Base-by-base conservation (phyloP, 1,284 basidiomycete species). In the Lentinus polychrous region DNA sequence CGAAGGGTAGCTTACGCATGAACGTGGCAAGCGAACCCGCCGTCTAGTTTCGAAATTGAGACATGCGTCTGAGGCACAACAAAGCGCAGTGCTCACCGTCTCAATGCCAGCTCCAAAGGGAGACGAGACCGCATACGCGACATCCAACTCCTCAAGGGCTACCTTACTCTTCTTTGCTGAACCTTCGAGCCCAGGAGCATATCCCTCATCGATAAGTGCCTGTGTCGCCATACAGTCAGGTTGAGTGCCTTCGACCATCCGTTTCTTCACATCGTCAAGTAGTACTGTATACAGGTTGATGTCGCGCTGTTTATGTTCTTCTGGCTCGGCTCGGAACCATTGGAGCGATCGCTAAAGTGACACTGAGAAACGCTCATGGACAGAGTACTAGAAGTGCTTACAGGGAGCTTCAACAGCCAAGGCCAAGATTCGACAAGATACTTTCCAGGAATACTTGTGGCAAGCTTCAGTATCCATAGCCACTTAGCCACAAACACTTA, bases 381-480 rank as follows among this genome's bases (percentile, higher is more conserved):
- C 18, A 34, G 37, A 24, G 6, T 0, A 31, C n/a, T n/a, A n/a
- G n/a, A 2, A 32, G 10, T 24, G 53, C 61, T 36, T 54, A 62
- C 63, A 6, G 75, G 76, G 6, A 77, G 63, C 49, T 72, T 72
- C 11, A 76, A 60, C 1, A 77, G 64, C 66, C 73, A 73, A 0
- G 75, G 74, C 62, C 71, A 68, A 3, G 71, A 68, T 57, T 78
- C 75, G 11, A 77, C 75, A 4, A 75, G 55, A 50, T 75, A 76
- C 57, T 76, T 76, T 34, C 75, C 75, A 1, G 75, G 75, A 48
- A 78, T 76, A 52, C 74, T n/a, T 78, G 46, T 39, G 20, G 17
- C 15, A n/a, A 8, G 20, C 40, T 5, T 44, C 31, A 33, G 20
- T 32, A 8, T 20, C 10, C 20, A 24, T 7, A 6, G 20, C 11